phyloP scores from a whole-genome alignment of 306 rosid genomes.

The Prunus salicina region DNA sequence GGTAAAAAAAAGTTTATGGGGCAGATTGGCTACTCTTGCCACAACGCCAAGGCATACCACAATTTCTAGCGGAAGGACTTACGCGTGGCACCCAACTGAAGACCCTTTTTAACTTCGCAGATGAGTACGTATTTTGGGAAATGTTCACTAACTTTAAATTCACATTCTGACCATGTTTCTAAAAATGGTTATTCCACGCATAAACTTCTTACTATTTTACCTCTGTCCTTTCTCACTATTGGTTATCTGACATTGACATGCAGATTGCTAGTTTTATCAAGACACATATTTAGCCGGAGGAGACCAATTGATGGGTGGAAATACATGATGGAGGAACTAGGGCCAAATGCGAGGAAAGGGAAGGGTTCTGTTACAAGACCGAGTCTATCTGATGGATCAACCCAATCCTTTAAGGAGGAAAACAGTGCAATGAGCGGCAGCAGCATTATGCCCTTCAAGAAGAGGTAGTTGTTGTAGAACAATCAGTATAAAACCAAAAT shows the following conservation, averaged over 20 bases:
- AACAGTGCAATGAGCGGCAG: slow-evolving; percentile 23
- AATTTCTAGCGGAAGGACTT: fast-evolving
- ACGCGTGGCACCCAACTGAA: fast-evolving
- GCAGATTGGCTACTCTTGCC: too few relatives aligned
- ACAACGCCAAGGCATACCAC: fast-evolving
- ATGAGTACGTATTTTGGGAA: too few relatives aligned
- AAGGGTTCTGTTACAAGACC: slow-evolving; percentile 90
- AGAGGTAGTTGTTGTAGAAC: slow-evolving; percentile 35
- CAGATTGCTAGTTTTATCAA: slow-evolving; percentile 97
- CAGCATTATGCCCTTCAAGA: slow-evolving; percentile 30
- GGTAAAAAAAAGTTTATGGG: too few relatives aligned
- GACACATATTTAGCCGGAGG: slow-evolving; percentile 88
- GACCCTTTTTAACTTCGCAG: too few relatives aligned
- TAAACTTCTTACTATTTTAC: neutral
- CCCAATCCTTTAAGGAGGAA: too few relatives aligned
- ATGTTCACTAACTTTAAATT: too few relatives aligned
- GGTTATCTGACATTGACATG: slow-evolving; percentile 17
- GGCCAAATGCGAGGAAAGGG: slow-evolving; percentile 92
- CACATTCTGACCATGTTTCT: too few relatives aligned
- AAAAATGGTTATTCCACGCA: too few relatives aligned
- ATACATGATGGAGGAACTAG: slow-evolving; percentile 93
- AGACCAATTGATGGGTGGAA: slow-evolving; percentile 97
- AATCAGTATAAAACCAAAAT: too few relatives aligned
- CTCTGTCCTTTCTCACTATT: neutral
- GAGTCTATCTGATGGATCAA: slow-evolving; percentile 58